Evolutionary conservation across 345 rosid species (phyloP).

Genomic region (Euphorbia peplus): DNA sequence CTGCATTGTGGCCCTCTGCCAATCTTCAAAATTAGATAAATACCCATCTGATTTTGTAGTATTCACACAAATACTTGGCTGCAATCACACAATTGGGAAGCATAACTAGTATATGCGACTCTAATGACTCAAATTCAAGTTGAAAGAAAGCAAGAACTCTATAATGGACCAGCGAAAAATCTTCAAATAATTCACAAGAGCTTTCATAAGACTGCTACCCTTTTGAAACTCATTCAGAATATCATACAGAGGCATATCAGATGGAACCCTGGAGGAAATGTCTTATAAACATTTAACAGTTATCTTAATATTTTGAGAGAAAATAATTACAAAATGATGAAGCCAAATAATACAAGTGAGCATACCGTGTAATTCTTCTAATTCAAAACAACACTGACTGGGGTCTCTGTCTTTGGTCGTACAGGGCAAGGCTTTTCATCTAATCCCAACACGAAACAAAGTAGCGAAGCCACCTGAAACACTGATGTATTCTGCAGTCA

Average conservation of each 20-base stretch:
- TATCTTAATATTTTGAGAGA: not conserved
- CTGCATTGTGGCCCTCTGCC: constrained; percentile 99
- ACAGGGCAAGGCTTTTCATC: constrained; percentile 96
- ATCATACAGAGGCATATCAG: constrained; percentile 95
- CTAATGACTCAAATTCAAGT: not conserved
- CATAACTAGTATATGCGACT: not conserved
- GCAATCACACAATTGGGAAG: constrained; percentile 19
- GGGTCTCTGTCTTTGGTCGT: constrained; percentile 93
- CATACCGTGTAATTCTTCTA: constrained; percentile 85
- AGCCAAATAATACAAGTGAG: not conserved
- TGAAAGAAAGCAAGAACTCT: constrained; percentile 9
- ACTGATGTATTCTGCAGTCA: too few species aligned
- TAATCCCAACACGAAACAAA: constrained; percentile 24
- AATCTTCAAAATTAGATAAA: constrained; percentile 87
- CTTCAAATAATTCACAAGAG: constrained; percentile 95
- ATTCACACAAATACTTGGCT: constrained; percentile 82
- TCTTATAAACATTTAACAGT: constrained; percentile 12
- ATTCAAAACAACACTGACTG: constrained; percentile 84
- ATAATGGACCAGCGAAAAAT: constrained; percentile 63
- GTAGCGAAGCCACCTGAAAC: not conserved
- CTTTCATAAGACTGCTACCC: constrained; percentile 99
- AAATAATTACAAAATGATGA: not conserved
- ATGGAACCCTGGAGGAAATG: constrained; percentile 69
- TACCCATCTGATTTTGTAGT: constrained; percentile 76
- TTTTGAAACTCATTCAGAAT: constrained; percentile 96